phyloP scores from a whole-genome alignment of 73 alveolate species.

The Uronychia setigera region DNA sequence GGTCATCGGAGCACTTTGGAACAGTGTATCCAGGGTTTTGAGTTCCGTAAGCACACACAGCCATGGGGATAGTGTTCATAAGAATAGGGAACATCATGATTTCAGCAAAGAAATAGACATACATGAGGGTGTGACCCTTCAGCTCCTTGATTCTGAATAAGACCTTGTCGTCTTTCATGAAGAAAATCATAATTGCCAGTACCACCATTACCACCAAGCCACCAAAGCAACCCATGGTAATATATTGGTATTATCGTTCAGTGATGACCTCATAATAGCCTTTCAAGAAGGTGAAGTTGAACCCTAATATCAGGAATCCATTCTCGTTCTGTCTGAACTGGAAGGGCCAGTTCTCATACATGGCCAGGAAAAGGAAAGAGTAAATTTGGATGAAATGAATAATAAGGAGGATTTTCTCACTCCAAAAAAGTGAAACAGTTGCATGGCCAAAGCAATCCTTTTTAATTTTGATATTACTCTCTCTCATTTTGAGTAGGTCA shows the following conservation, averaged over 20 bases:
- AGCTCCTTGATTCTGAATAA: background rate
- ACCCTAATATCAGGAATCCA: background rate
- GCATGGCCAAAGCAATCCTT: background rate
- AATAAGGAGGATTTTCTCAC: conserved; percentile 8
- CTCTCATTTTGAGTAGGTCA: background rate
- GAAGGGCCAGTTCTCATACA: conserved; percentile 22
- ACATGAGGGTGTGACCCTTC: background rate
- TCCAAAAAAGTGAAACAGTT: conserved; percentile 11
- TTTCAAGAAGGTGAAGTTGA: background rate
- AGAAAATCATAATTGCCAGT: background rate
- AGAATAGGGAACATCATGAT: background rate
- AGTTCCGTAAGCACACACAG: background rate
- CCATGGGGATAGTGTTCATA: background rate
- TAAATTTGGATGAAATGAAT: conserved; percentile 9
- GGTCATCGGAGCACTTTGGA: background rate
- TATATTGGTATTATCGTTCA: background rate
- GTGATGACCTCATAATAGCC: background rate
- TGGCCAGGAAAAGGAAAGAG: conserved; percentile 8
- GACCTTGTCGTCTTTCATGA: background rate
- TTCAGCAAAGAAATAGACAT: background rate
- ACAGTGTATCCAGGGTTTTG: background rate
- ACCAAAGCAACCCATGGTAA: background rate
- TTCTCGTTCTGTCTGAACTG: conserved; percentile 8
- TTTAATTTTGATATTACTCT: background rate
- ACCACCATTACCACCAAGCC: background rate